Evolutionary conservation across 2,329 filamentous ascomycete species (phyloP), one percentile per base, ranked within the genome.

Genomic region (Escovopsis sp.): DNA sequence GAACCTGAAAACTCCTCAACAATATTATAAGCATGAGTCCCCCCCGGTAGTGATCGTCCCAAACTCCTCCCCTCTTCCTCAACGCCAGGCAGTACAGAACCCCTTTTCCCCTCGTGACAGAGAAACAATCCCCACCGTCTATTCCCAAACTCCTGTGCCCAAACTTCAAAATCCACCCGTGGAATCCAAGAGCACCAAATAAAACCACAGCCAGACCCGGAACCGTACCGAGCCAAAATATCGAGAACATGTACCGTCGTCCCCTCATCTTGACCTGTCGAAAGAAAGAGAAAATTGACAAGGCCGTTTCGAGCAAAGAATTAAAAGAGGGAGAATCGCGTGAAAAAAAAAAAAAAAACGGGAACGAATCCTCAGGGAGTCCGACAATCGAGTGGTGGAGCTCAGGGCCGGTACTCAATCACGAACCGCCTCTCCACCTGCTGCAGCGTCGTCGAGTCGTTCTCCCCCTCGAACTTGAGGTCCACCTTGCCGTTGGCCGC

Each of bases 381-480:
- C 8, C 8, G 7, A 30, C 3, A 8, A 8, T 9, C 8, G 11
- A 30, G 27, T 9, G 27, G 27, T 9, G 3, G 15, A 2, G 6
- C 4, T 51, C 47, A 65, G 14, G 54, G 52, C 35, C 76, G 66
- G 50, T 84, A 82, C 53, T 89, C 84, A 39, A 89, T 71, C 8
- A 89, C 84, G 55, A 83, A 84, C 39, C 84, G 71, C 45, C 81
- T 67, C 51, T 84, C 81, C 20, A 89, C 83, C 48, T 82, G 74
- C 60, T 84, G 82, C 56, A 84, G 73, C 48, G 78, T 84, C 50
- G 77, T 79, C 47, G 68, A 72, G 52, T 81, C 81, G 55, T 85
- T 81, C 51, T 87, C 82, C 12, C 83, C 83, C 55, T 89, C 84
- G 51, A 89, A 89, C 47, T 84, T 78, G 48, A 89, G 65, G 43